A percentile compares a stretch with the other conserved stretches of the same genome.
phyloP scores from a whole-genome alignment of 2,329 filamentous ascomycete species.

The Phoma herbarum region DNA sequence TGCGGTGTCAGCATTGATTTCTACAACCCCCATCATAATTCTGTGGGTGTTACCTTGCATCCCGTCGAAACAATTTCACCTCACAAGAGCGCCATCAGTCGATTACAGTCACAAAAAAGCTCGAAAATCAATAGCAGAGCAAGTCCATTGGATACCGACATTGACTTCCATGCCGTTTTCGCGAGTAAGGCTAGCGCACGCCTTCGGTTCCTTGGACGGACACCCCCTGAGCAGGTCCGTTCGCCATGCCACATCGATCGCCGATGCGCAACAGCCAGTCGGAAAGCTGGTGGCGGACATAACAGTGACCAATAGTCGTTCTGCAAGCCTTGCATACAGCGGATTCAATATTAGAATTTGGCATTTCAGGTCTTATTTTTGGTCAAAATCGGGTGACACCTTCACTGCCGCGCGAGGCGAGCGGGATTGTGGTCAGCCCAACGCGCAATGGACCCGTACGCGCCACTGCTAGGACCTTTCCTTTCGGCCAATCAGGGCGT shows the following conservation, averaged over 20 bases:
- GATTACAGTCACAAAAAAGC: not conserved
- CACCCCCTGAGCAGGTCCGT: constrained; percentile 16
- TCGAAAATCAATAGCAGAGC: not conserved
- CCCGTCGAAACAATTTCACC: not conserved
- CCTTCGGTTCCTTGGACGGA: constrained; percentile 3
- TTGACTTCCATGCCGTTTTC: not conserved
- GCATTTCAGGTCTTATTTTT: not conserved
- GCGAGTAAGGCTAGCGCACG: constrained; percentile 13
- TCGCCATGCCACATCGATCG: constrained; percentile 17
- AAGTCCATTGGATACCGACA: constrained; percentile 3
- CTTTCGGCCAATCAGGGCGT: not conserved
- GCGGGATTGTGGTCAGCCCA: not conserved
- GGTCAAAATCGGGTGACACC: not conserved
- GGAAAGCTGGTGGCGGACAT: not conserved
- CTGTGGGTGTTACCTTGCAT: not conserved
- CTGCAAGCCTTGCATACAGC: not conserved
- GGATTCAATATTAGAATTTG: not conserved
- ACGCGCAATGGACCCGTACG: not conserved
- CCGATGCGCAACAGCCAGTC: constrained; percentile 13
- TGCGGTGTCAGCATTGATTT: not conserved
- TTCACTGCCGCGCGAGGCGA: constrained; percentile 11
- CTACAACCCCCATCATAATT: not conserved
- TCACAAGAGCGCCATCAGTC: not conserved
- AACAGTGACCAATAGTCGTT: not conserved
- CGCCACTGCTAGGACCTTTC: not conserved